These are phyloP conservation scores for Melanomma pulvis-pyrius DNA, from an alignment of 495 filamentous ascomycete genomes.

Conservation along the genomic window DNA sequence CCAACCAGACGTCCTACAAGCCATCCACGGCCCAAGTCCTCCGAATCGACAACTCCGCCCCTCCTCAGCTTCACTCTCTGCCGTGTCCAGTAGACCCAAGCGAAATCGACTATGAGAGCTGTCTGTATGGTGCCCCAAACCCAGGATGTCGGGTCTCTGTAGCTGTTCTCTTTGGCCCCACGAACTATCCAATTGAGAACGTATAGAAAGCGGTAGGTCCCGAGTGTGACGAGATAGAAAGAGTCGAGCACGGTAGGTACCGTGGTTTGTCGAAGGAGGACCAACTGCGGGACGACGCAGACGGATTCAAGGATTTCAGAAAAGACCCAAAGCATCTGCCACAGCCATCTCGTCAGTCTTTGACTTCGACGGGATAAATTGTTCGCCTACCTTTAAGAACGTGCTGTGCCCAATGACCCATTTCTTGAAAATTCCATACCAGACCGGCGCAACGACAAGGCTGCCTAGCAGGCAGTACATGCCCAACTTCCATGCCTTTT, in stretches of 20 bases:
- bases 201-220: conserved; percentile 88
- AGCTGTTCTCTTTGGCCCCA: conserved; percentile 56
- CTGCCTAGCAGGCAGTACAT: conserved; percentile 63
- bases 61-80: conserved; percentile 92
- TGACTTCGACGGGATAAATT: not conserved
- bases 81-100: conserved; percentile 92
- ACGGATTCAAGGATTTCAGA: conserved; percentile 89
- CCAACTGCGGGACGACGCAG: conserved; percentile 85
- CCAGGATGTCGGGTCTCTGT: conserved; percentile 70
- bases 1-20: conserved; percentile 57
- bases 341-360: not conserved
- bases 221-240: conserved; percentile 86
- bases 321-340: conserved; percentile 77
- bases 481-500: conserved; percentile 88
- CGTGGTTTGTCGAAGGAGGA: conserved; percentile 88
- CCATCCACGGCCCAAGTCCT: conserved; percentile 84
- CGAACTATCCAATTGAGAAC: conserved; percentile 89
- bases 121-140: conserved; percentile 92
- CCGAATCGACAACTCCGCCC: conserved; percentile 89
- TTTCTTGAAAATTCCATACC: conserved; percentile 63
- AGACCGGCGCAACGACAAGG: conserved; percentile 64
- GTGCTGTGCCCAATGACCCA: conserved; percentile 39
- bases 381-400: conserved; percentile 57
- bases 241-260: conserved; percentile 96
- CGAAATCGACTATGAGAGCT: conserved; percentile 88